Conservation (phyloP, 768 basidiomycete species). For the Tylopilus sp. region DNA sequence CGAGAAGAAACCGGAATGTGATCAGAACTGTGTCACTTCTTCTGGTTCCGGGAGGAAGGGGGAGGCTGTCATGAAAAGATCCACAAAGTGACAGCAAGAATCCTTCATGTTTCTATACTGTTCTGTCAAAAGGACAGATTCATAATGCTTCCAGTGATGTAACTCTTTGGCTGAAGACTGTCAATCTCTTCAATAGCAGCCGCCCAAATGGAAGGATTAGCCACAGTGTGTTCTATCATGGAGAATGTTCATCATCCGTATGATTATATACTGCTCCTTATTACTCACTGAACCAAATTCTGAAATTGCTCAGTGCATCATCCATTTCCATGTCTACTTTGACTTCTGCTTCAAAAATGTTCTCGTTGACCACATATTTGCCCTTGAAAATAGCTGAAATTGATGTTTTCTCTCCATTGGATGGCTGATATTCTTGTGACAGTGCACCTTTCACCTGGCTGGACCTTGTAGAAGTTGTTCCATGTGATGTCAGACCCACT, state of each 20-base stretch:
- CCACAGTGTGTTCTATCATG: not conserved
- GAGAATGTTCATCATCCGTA: not conserved
- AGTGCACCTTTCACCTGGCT: not conserved
- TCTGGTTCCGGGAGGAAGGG: not conserved
- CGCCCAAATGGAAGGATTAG: constrained; percentile 9
- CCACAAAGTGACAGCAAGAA: not conserved
- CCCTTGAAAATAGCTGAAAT: not conserved
- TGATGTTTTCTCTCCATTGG: not conserved
- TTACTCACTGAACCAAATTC: not conserved
- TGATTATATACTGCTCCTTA: not conserved
- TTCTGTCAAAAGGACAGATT: constrained; percentile 2
- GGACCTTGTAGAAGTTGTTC: no score
- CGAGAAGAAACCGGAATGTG: not conserved
- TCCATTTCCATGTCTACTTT: not conserved
- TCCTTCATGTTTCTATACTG: not conserved
- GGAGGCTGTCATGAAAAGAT: constrained; percentile 1
- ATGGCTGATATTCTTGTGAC: not conserved
- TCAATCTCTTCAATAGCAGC: not conserved
- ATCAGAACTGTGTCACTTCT: not conserved
- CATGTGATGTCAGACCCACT: no score
- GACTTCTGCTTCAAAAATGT: not conserved
- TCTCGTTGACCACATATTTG: not conserved
- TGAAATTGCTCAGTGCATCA: not conserved
- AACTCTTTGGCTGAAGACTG: not conserved
- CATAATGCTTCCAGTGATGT: constrained; percentile 2